Percentiles rank a stretch among this genome's conserved stretches.
Evolutionary conservation across 257 asterid genomes (phyloP).

Genomic region (Lycium ferocissimum): DNA sequence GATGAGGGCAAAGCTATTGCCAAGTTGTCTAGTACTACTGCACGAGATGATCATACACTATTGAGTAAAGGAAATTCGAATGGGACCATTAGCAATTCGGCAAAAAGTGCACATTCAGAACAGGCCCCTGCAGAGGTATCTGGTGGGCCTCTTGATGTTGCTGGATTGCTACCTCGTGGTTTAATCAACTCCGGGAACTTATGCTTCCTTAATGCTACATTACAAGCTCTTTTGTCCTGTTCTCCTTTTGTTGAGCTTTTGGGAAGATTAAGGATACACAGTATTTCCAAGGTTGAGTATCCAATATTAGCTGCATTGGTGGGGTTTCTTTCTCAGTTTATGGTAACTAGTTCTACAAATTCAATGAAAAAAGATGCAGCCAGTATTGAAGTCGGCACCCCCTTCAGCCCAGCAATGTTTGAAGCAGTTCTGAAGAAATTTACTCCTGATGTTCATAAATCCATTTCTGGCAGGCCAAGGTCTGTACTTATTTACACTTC

Average conservation of each 20-base stretch:
- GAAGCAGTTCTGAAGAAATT: conserved; percentile 74
- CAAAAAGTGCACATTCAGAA: conserved; percentile 42
- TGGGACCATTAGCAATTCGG: conserved; percentile 45
- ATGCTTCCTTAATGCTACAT: conserved; percentile 93
- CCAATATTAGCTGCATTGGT: conserved; percentile 83
- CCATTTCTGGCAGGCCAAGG: conserved; percentile 79
- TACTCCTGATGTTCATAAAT: conserved; percentile 76
- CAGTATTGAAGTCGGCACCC: conserved; percentile 63
- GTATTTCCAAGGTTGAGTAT: conserved; percentile 68
- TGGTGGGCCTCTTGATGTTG: conserved; percentile 49
- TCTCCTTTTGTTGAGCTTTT: conserved; percentile 81
- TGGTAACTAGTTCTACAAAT: conserved; percentile 56
- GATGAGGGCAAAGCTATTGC: conserved; percentile 36
- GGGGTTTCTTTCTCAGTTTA: conserved; percentile 72
- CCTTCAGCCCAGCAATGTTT: conserved; percentile 79
- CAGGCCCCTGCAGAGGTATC: conserved; percentile 39
- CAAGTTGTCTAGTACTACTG: conserved; percentile 35
- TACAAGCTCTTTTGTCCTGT: conserved; percentile 93
- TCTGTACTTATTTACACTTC: conserved; percentile 37
- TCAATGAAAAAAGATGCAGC: conserved; percentile 57
- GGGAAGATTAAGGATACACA: conserved; percentile 56
- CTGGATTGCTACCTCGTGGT: conserved; percentile 81
- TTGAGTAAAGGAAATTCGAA: conserved; percentile 40
- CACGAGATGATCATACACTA: conserved; percentile 39
- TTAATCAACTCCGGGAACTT: conserved; percentile 84